Evolutionary conservation across 2,329 filamentous ascomycete species (phyloP), one percentile per base, ranked within the genome.

Genomic region (Penicillium sp.): DNA sequence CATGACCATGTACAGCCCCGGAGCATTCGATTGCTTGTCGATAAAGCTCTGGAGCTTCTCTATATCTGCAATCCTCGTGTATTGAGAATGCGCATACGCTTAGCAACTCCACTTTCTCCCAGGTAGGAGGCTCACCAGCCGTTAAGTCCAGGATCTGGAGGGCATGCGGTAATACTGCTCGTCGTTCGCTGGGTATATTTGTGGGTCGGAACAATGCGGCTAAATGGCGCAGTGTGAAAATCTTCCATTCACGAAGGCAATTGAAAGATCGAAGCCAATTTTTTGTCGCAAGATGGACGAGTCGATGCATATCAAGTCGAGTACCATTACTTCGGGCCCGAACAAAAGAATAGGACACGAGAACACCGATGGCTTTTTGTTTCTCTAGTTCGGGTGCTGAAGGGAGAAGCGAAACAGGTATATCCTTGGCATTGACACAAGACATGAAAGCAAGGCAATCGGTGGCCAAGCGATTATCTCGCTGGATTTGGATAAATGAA

Each of bases 401-500:
- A 5, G 64, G 64, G 3, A 75, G 58, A 6, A 74, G 50, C 0
- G 59, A 61, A 1, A 68, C 16, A 0, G 69, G 67, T 26, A 75
- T 72, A 37, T 64, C 59, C 7, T 61, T 62, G 3, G 59, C 59
- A 23, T 68, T 57, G 0, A 75, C 57, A 25, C 72, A 71, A 7
- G 69, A 61, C 60, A 76, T 73, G 2, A 71, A 62, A 0, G 62
- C 63, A 1, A 76, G 59, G 44, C 67, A 64, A 1, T 67, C 52
- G 0, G 60, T 50, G 0, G 73, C 72, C 0, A 66, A 45, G 1
- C 21, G 42, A 19, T 57, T 53, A 4, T 53, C 42, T 1, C 55
- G n/a, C 10, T 29, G 58, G 6, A 76, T 69, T 53, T 73, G 65
- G 0, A 59, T 45, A 37, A 75, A 75, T 1, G 72, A 75, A 1